A percentile compares a stretch with the other conserved stretches of the same genome.
Evolutionary conservation across 768 basidiomycete genomes (phyloP).

Genomic region (Psilocybe cubensis): DNA sequence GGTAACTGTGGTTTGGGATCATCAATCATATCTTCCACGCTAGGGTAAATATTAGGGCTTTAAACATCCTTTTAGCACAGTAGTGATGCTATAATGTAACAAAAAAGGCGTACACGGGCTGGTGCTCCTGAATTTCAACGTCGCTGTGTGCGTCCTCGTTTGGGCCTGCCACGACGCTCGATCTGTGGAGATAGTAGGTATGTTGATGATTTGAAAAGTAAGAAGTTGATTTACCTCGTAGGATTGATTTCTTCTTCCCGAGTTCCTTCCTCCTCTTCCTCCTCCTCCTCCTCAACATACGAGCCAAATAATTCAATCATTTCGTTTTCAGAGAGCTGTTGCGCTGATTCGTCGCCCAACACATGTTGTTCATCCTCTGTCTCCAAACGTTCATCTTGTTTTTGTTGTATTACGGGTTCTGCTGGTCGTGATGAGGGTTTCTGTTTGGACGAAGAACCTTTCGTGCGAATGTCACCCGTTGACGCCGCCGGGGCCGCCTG

Average conservation of each 20-base stretch:
- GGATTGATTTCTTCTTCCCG: conserved; percentile 2
- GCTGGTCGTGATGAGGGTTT: background rate
- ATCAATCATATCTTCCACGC: background rate
- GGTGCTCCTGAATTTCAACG: background rate
- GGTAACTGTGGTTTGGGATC: background rate
- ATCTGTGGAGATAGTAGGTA: background rate
- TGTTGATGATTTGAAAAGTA: background rate
- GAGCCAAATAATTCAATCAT: conserved; percentile 17
- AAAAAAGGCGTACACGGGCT: background rate
- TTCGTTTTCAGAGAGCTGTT: conserved; percentile 6
- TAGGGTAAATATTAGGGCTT: background rate
- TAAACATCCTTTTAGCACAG: background rate
- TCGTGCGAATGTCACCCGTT: background rate
- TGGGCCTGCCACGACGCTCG: background rate
- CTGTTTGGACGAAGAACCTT: background rate
- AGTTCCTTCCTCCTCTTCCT: conserved; percentile 9
- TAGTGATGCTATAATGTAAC: background rate
- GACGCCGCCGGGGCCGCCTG: background rate
- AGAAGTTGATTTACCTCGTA: background rate
- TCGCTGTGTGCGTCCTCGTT: background rate
- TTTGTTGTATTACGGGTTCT: background rate
- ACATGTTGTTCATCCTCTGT: background rate
- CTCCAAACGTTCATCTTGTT: background rate
- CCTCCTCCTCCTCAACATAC: conserved; percentile 6
- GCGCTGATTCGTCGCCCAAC: background rate